A percentile compares a stretch with the other conserved stretches of the same genome.
Conservation (phyloP, 768 basidiomycete genomes). For the Lactarius hatsudake region DNA sequence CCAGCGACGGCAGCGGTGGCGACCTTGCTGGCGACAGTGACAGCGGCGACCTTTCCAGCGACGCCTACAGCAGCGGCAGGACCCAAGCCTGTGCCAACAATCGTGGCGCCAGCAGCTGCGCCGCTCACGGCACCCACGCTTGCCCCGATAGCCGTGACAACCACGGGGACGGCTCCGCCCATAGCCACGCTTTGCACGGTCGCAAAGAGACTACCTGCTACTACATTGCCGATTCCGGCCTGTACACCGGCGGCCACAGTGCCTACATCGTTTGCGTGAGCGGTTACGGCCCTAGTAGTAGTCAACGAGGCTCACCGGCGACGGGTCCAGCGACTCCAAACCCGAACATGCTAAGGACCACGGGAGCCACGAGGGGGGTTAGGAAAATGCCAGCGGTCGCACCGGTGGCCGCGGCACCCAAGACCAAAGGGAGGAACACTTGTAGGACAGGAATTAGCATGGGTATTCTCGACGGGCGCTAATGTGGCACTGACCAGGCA, state of each 20-base stretch:
- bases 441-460: not conserved
- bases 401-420: not conserved
- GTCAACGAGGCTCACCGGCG: not conserved
- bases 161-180: not conserved
- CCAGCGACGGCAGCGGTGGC: no score
- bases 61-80: not conserved
- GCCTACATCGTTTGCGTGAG: not conserved
- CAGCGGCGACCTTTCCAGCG: no score
- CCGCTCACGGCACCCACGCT: not conserved
- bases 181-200: slow-evolving; percentile 8
- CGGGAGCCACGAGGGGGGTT: not conserved
- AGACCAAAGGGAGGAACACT: not conserved
- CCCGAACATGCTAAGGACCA: not conserved
- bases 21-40: no score
- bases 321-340: slow-evolving; percentile 13
- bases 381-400: not conserved
- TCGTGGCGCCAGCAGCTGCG: not conserved
- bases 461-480: not conserved
- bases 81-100: not conserved
- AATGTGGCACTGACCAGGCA: slow-evolving; percentile 3
- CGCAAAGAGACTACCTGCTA: not conserved
- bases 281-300: not conserved
- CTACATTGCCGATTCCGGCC: slow-evolving; percentile 1
- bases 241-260: slow-evolving; percentile 4
- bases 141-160: not conserved